Conservation (phyloP, 495 filamentous ascomycete genomes). For the Lophiostoma macrostomum region DNA sequence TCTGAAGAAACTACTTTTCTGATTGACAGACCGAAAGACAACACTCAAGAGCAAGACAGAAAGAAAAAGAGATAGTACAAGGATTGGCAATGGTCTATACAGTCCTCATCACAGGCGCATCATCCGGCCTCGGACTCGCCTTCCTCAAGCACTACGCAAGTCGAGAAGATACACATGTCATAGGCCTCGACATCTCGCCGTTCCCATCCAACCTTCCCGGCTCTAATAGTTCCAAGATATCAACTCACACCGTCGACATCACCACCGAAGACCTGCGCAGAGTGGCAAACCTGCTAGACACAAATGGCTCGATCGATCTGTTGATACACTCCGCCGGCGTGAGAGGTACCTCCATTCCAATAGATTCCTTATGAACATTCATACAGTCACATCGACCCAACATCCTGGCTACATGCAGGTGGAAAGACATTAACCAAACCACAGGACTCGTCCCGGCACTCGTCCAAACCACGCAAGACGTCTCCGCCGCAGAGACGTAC, state of each 20-base stretch:
- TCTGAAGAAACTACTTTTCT: no score
- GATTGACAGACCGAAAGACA: no score
- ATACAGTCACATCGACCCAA: no score
- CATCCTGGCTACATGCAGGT: no score
- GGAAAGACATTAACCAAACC: no score
- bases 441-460: conserved; percentile 37
- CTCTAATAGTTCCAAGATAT: conserved; percentile 1
- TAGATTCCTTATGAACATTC: no score
- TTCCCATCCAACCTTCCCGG: neutral
- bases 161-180: neutral
- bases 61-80: no score
- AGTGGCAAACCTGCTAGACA: conserved; percentile 16
- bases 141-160: conserved; percentile 28
- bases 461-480: conserved; percentile 29
- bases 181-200: conserved; percentile 24
- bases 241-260: conserved; percentile 11
- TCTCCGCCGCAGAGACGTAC: conserved; percentile 36
- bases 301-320: conserved; percentile 31
- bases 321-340: conserved; percentile 42
- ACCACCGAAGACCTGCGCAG: conserved; percentile 13
- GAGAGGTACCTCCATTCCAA: no score
- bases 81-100: no score
- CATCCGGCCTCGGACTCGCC: conserved; percentile 35
- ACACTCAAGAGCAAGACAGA: no score
- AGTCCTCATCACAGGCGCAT: conserved; percentile 35